phyloP scores from a whole-genome alignment of 2,329 filamentous ascomycete species.

The Metarhizium sp. region DNA sequence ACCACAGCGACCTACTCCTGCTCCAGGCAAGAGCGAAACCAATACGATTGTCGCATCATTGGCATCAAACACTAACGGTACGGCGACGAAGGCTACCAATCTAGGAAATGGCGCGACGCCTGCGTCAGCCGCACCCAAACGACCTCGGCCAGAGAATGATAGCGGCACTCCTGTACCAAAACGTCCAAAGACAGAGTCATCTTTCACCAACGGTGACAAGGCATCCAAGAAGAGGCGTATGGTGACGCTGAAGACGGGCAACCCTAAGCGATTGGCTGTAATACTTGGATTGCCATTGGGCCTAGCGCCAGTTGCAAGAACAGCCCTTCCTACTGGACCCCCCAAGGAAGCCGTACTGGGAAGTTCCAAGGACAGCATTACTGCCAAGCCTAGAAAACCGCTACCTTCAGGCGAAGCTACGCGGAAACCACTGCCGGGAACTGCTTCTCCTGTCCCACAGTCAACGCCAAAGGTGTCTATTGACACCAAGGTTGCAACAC shows the following conservation, averaged over 20 bases:
- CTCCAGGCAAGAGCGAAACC: not conserved
- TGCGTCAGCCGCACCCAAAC: slow-evolving; percentile 18
- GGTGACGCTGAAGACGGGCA: slow-evolving; percentile 26
- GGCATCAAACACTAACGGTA: slow-evolving; percentile 1
- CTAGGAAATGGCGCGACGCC: slow-evolving; percentile 12
- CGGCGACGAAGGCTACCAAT: slow-evolving; percentile 10
- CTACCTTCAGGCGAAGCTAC: slow-evolving; percentile 20
- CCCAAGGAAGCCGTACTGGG: slow-evolving; percentile 16
- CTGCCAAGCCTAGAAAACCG: slow-evolving; percentile 26
- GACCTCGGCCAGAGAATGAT: slow-evolving; percentile 28
- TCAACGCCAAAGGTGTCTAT: slow-evolving; percentile 18
- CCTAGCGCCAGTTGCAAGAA: slow-evolving; percentile 15
- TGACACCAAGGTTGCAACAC: slow-evolving; percentile 12
- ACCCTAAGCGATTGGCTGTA: slow-evolving; percentile 24
- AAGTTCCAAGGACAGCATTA: slow-evolving; percentile 19
- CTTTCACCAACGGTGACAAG: slow-evolving; percentile 12
- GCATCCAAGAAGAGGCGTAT: slow-evolving; percentile 22
- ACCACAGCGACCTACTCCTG: slow-evolving; percentile 10
- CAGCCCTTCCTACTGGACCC: slow-evolving; percentile 22
- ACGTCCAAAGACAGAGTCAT: slow-evolving; percentile 23
- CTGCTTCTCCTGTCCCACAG: slow-evolving; percentile 13
- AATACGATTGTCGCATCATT: slow-evolving; percentile 5
- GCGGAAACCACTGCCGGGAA: slow-evolving; percentile 24
- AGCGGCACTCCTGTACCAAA: slow-evolving; percentile 25
- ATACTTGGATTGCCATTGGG: slow-evolving; percentile 21